Percentiles rank a stretch among this genome's conserved stretches.
Evolutionary conservation across 2,329 filamentous ascomycete genomes (phyloP).

Genomic region (Verticillium alfalfae): DNA sequence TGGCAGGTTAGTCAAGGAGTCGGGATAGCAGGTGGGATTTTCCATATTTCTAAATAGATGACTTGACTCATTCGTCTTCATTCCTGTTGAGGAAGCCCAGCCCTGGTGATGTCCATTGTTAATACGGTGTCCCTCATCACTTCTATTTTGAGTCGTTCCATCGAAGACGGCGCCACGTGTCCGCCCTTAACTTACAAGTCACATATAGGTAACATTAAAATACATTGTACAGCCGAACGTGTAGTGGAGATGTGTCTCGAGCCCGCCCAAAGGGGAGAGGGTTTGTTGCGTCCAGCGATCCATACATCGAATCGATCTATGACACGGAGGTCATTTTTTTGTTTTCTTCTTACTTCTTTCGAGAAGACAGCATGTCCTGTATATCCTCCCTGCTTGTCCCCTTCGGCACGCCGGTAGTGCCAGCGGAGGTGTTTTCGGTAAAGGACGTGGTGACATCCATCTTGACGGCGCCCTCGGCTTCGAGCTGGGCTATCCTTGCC

Average conservation of each 20-base stretch:
- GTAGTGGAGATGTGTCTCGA: not conserved
- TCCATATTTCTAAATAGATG: not conserved
- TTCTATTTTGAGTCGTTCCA: not conserved
- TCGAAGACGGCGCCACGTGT: not conserved
- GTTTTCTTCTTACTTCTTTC: constrained; percentile 16
- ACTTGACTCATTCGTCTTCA: not conserved
- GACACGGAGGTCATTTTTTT: not conserved
- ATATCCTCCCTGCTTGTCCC: constrained; percentile 28
- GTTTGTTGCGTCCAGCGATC: not conserved
- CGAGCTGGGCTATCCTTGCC: constrained; percentile 68
- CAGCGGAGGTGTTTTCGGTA: constrained; percentile 7
- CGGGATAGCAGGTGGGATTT: not conserved
- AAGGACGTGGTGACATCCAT: constrained; percentile 39
- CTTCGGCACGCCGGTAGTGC: constrained; percentile 7
- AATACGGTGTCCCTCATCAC: not conserved
- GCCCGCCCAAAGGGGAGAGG: not conserved
- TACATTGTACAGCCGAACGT: not conserved
- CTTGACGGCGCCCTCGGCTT: constrained; percentile 64
- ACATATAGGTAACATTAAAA: not conserved
- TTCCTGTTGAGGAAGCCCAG: not conserved
- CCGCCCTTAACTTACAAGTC: not conserved
- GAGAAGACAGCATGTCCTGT: constrained; percentile 29
- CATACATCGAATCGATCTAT: not conserved
- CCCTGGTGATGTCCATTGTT: not conserved
- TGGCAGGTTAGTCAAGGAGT: not conserved